Evolutionary conservation across 1,284 basidiomycete genomes (phyloP).

Genomic region (Ceratobasidium papillatum): DNA sequence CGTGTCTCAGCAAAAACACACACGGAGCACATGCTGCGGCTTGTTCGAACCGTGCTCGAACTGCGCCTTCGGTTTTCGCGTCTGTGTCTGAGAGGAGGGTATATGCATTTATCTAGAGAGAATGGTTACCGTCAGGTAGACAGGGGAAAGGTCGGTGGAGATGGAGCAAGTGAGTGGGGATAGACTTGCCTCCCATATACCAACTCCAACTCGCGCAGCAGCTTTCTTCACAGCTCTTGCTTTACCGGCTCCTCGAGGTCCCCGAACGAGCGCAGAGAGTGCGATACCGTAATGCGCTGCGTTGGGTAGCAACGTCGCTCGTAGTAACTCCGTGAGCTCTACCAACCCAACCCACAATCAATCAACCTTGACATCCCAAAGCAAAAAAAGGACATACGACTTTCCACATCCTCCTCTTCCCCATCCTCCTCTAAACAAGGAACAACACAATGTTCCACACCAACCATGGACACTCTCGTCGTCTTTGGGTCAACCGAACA

Average conservation of each 20-base stretch:
- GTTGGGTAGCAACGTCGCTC: slow-evolving; percentile 74
- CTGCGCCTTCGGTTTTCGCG: slow-evolving; percentile 77
- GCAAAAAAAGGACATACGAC: slow-evolving; percentile 54
- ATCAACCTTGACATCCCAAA: neutral
- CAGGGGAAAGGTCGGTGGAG: neutral
- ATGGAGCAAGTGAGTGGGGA: neutral
- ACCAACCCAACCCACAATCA: neutral
- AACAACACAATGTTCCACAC: slow-evolving; percentile 74
- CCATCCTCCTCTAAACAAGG: slow-evolving; percentile 52
- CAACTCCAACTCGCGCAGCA: slow-evolving; percentile 73
- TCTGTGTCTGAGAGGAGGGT: slow-evolving; percentile 84
- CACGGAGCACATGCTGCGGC: slow-evolving; percentile 86
- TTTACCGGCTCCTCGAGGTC: slow-evolving; percentile 72
- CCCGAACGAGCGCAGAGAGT: slow-evolving; percentile 27
- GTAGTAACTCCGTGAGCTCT: slow-evolving; percentile 51
- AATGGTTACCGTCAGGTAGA: no score
- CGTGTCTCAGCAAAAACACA: slow-evolving; percentile 81
- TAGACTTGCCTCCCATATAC: slow-evolving; percentile 75
- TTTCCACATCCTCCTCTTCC: slow-evolving; percentile 64
- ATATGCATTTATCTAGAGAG: slow-evolving; percentile 81
- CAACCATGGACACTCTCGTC: slow-evolving; percentile 82
- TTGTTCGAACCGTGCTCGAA: slow-evolving; percentile 82
- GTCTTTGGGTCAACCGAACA: slow-evolving; percentile 81
- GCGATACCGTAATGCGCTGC: slow-evolving; percentile 58
- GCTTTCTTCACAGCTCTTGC: slow-evolving; percentile 66